Conservation (phyloP, 257 asterid genomes). For the Fraxinus pennsylvanica region DNA sequence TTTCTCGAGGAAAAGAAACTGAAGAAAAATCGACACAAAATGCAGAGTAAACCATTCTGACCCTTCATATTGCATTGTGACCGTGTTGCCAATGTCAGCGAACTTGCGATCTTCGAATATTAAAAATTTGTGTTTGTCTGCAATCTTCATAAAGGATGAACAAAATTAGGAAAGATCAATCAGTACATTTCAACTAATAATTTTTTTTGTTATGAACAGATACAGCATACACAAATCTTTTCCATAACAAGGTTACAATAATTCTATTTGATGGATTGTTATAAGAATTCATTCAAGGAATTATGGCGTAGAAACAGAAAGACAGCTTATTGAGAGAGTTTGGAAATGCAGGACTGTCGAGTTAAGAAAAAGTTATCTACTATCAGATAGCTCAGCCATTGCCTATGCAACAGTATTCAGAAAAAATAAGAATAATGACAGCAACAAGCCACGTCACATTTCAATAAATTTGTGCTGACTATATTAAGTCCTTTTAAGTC, state of each 20-base stretch:
- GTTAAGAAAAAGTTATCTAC: background rate
- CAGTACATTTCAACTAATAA: slow-evolving; percentile 9
- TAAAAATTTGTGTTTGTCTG: slow-evolving; percentile 83
- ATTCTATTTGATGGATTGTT: slow-evolving; percentile 10
- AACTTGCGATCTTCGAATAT: slow-evolving; percentile 95
- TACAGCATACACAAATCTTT: background rate
- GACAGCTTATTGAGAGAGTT: background rate
- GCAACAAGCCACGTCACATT: background rate
- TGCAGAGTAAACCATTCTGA: slow-evolving; percentile 34
- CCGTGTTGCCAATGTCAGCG: slow-evolving; percentile 99
- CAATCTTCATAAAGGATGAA: slow-evolving; percentile 57
- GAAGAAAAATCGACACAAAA: background rate
- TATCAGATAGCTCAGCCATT: background rate
- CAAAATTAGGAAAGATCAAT: slow-evolving; percentile 25
- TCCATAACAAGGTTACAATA: slow-evolving; percentile 12
- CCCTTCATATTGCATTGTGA: slow-evolving; percentile 98
- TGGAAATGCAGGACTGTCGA: background rate
- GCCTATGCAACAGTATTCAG: background rate
- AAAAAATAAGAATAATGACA: background rate
- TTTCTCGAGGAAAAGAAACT: slow-evolving; percentile 24
- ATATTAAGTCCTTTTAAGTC: background rate
- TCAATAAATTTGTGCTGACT: background rate
- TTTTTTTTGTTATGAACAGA: slow-evolving; percentile 1
- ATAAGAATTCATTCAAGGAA: background rate
- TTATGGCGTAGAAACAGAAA: background rate